Percentiles rank a stretch among this genome's conserved stretches.
Conservation (phyloP, 2,329 filamentous ascomycete genomes). For the Monosporascus cannonballus region DNA sequence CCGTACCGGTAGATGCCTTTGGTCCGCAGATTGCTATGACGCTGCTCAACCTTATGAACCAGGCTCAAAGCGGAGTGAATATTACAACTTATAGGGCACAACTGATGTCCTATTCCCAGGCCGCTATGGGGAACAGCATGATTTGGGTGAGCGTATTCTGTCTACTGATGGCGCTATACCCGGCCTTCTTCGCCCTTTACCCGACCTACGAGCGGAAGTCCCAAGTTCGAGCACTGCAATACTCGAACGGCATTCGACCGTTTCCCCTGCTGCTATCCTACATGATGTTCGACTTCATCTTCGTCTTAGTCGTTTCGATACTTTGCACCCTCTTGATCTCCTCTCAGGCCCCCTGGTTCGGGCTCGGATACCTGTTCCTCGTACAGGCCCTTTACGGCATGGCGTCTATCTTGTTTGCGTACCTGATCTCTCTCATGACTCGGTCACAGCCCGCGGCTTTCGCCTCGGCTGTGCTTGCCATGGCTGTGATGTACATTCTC, state of each 20-base stretch:
- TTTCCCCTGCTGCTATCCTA: constrained; percentile 60
- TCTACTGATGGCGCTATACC: constrained; percentile 50
- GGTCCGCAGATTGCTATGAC: background rate
- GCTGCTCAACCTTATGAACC: constrained; percentile 15
- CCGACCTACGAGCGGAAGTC: constrained; percentile 55
- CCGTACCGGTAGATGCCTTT: constrained; percentile 2
- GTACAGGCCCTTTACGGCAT: constrained; percentile 60
- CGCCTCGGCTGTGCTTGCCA: constrained; percentile 38
- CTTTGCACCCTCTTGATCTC: constrained; percentile 50
- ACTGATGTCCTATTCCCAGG: constrained; percentile 10
- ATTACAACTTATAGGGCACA: constrained; percentile 8
- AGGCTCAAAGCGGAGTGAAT: constrained; percentile 10
- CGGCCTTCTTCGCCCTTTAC: constrained; percentile 61
- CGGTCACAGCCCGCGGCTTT: constrained; percentile 60
- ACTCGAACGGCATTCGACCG: constrained; percentile 61
- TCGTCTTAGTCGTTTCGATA: constrained; percentile 39
- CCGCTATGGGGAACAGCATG: constrained; percentile 13
- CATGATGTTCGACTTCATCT: constrained; percentile 55
- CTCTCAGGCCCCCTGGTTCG: constrained; percentile 47
- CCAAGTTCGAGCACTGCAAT: constrained; percentile 60
- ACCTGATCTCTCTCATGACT: constrained; percentile 56
- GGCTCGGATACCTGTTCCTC: constrained; percentile 55
- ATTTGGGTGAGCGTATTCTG: constrained; percentile 20
- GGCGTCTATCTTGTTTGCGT: constrained; percentile 52
- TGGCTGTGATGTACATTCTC: constrained; percentile 18